Evolutionary conservation across 345 rosid species (phyloP).

Genomic region (Sapria himalayana): DNA sequence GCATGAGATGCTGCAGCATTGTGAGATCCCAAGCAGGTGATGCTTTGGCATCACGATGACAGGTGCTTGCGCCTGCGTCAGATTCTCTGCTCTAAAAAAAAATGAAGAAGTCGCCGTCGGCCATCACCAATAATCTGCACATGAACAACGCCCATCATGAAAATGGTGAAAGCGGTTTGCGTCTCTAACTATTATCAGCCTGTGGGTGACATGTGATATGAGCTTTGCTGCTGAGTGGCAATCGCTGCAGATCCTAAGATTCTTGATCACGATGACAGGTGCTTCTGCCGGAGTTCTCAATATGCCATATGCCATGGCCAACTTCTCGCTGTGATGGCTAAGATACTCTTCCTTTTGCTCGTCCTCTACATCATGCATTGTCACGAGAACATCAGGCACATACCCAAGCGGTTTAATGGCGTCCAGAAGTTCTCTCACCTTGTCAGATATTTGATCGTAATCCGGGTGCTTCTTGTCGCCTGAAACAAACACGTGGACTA

Average conservation of each 20-base stretch:
- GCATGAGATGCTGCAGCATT: too few species aligned
- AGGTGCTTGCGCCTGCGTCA: too few species aligned
- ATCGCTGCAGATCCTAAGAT: slow-evolving; percentile 69
- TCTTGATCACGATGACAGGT: slow-evolving; percentile 43
- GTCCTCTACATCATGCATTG: slow-evolving; percentile 57
- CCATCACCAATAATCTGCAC: slow-evolving; percentile 54
- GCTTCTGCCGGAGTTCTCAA: slow-evolving; percentile 40
- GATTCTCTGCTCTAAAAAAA: too few species aligned
- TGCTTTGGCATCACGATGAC: too few species aligned
- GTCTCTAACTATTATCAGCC: slow-evolving; percentile 55
- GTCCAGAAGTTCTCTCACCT: slow-evolving; percentile 35
- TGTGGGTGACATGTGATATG: slow-evolving; percentile 33
- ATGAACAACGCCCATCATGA: slow-evolving; percentile 44
- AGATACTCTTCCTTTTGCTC: slow-evolving; percentile 62
- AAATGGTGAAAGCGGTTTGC: slow-evolving; percentile 67
- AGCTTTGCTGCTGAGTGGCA: slow-evolving; percentile 69
- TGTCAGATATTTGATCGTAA: slow-evolving; percentile 23
- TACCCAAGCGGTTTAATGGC: slow-evolving; percentile 54
- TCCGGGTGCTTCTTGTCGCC: slow-evolving; percentile 51
- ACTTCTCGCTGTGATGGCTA: slow-evolving; percentile 62
- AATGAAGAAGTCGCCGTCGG: too few species aligned
- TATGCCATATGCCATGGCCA: slow-evolving; percentile 66
- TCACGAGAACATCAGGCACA: slow-evolving; percentile 35
- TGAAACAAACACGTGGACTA: slow-evolving; percentile 42
- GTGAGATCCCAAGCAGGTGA: too few species aligned